These are phyloP conservation scores for Coemansia sp. DNA, from an alignment of 192 early-diverging fungal species.

Conservation along the genomic window DNA sequence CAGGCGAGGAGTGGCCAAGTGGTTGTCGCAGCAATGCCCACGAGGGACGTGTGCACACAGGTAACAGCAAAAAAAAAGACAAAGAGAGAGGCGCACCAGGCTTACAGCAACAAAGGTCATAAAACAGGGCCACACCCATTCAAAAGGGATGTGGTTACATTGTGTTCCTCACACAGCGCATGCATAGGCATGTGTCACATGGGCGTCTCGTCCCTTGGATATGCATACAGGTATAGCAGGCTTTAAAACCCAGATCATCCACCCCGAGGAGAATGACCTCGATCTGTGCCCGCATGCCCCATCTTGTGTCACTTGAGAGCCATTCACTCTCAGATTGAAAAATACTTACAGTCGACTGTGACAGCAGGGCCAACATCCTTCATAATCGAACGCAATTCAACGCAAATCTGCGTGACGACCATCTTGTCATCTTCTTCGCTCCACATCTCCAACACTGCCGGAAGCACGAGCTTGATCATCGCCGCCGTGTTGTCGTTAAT, in stretches of 20 bases:
- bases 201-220: not conserved
- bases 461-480: slow-evolving; percentile 69
- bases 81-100: not conserved
- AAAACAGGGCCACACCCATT: not conserved
- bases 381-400: slow-evolving; percentile 69
- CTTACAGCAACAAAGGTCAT: not conserved
- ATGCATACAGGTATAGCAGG: not conserved
- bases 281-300: not conserved
- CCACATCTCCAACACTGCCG: slow-evolving; percentile 70
- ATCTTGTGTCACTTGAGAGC: not conserved
- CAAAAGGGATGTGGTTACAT: not conserved
- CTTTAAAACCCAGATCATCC: not conserved
- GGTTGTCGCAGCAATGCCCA: not conserved
- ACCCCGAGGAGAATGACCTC: not conserved
- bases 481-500: slow-evolving; percentile 75
- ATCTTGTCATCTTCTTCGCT: slow-evolving; percentile 80
- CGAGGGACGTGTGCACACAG: not conserved
- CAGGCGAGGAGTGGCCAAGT: not conserved
- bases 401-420: slow-evolving; percentile 80
- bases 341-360: slow-evolving; percentile 50
- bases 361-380: slow-evolving; percentile 72
- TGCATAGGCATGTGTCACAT: slow-evolving; percentile 1
- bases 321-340: not conserved
- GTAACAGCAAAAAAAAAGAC: not conserved
- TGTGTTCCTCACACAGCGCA: not conserved